Conservation (phyloP, 2,329 filamentous ascomycete genomes). For the Paraphaeosphaeria minitans region DNA sequence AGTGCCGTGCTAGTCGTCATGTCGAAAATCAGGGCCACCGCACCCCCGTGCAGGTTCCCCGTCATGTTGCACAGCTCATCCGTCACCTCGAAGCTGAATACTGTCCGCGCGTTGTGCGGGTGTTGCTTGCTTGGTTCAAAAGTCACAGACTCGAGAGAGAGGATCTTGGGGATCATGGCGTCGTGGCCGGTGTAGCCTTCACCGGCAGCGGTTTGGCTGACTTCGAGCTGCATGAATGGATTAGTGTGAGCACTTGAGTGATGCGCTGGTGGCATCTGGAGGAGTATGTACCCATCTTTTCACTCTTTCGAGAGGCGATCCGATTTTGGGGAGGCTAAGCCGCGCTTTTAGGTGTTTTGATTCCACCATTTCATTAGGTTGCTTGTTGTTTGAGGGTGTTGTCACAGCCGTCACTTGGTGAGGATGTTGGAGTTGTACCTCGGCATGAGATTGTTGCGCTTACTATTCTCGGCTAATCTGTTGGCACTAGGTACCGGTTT, state of each 20-base stretch:
- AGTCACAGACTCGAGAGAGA: constrained; percentile 44
- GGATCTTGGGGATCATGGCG: constrained; percentile 30
- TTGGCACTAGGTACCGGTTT: neutral
- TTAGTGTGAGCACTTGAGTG: too few relatives aligned
- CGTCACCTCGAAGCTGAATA: constrained; percentile 54
- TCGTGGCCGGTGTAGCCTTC: constrained; percentile 33
- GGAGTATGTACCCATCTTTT: neutral
- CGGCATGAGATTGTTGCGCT: neutral
- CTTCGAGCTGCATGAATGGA: neutral
- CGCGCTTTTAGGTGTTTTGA: neutral
- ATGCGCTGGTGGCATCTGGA: neutral
- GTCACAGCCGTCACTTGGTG: neutral
- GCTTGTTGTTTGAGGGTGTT: neutral
- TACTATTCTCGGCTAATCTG: neutral
- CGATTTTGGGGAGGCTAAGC: neutral
- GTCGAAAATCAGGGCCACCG: constrained; percentile 61
- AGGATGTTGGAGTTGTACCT: neutral
- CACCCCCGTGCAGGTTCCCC: constrained; percentile 60
- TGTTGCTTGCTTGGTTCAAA: constrained; percentile 31
- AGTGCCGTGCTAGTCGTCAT: constrained; percentile 55
- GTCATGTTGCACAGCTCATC: constrained; percentile 53
- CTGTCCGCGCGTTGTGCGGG: constrained; percentile 43
- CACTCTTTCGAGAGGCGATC: neutral
- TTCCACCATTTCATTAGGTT: neutral
- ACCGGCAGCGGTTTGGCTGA: neutral